These are phyloP conservation scores for Gentiana macrophylla DNA, from an alignment of 257 asterid species.

Conservation along the genomic window DNA sequence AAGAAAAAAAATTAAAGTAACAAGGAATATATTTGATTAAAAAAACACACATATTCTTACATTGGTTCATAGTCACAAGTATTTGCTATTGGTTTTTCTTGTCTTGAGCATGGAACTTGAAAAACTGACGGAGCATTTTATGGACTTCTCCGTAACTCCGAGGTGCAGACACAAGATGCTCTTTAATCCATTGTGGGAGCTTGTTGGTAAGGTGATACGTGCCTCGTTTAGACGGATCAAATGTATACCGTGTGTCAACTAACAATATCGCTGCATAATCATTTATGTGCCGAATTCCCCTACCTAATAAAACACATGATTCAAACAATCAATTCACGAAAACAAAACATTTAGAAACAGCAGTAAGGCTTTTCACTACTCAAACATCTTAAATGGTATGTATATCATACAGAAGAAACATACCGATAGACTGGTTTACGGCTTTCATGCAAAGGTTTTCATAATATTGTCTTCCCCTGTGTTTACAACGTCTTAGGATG, in stretches of 20 bases:
- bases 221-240: slow-evolving; percentile 44
- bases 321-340: not conserved
- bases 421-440: slow-evolving; percentile 91
- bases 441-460: slow-evolving; percentile 99
- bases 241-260: slow-evolving; percentile 80
- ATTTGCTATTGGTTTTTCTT: slow-evolving; percentile 16
- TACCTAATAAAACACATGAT: slow-evolving; percentile 35
- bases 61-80: not conserved
- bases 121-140: slow-evolving; percentile 66
- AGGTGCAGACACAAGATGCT: slow-evolving; percentile 37
- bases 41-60: not conserved
- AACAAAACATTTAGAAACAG: no score
- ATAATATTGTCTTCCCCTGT: slow-evolving; percentile 80
- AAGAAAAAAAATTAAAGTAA: no score
- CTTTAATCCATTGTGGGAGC: slow-evolving; percentile 86
- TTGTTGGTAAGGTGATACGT: slow-evolving; percentile 52
- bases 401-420: slow-evolving; percentile 11
- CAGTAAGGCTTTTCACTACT: no score
- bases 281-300: slow-evolving; percentile 82
- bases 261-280: slow-evolving; percentile 85
- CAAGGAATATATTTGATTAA: not conserved
- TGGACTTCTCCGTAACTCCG: slow-evolving; percentile 74
- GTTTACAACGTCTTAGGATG: slow-evolving; percentile 66
- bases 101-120: slow-evolving; percentile 56
- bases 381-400: not conserved